Conservation (phyloP, 1,139 yeast species). For the Pichia sp. region DNA sequence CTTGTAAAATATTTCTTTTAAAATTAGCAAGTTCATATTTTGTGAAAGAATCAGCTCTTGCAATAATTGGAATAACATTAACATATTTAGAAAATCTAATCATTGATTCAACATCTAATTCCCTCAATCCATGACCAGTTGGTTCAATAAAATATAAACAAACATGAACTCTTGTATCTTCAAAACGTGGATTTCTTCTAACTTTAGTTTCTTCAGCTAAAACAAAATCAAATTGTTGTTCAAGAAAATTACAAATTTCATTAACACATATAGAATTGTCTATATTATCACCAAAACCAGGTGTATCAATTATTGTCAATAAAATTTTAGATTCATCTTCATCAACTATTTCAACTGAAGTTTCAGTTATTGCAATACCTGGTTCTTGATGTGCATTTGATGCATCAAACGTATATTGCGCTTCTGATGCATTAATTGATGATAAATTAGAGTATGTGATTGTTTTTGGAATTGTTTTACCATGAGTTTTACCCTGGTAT, state of each 20-base stretch:
- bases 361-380: conserved; percentile 54
- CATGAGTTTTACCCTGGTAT: conserved; percentile 31
- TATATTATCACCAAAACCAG: conserved; percentile 72
- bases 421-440: conserved; percentile 32
- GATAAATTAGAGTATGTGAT: conserved; percentile 37
- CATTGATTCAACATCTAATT: conserved; percentile 46
- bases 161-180: conserved; percentile 58
- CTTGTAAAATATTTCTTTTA: conserved; percentile 38
- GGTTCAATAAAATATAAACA: conserved; percentile 55
- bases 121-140: conserved; percentile 45
- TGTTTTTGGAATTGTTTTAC: conserved; percentile 35
- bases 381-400: conserved; percentile 39
- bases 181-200: conserved; percentile 44
- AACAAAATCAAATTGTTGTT: conserved; percentile 47
- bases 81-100: conserved; percentile 41
- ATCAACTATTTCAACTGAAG: conserved; percentile 48
- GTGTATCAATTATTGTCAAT: conserved; percentile 58
- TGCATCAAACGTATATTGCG: conserved; percentile 38
- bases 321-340: conserved; percentile 47
- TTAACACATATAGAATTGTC: conserved; percentile 34
- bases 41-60: conserved; percentile 53
- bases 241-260: conserved; percentile 45
- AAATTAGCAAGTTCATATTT: conserved; percentile 37
- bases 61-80: conserved; percentile 51
- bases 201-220: conserved; percentile 56